Evolutionary conservation across 1,284 basidiomycete species (phyloP).

Genomic region (Macrocystidia cucumis): DNA sequence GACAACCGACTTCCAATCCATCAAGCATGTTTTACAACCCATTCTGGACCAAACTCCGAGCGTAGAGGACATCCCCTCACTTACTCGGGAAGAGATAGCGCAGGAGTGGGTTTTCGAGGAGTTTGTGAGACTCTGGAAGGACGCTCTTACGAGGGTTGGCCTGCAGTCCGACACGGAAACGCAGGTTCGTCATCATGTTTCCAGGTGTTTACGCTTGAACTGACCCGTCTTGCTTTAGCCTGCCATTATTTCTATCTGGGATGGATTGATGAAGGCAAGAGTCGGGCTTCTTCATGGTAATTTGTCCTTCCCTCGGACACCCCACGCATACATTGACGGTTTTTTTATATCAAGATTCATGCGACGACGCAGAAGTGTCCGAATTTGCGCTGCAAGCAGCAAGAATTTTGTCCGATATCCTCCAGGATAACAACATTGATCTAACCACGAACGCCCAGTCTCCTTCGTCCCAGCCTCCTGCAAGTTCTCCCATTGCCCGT

Average conservation of each 20-base stretch:
- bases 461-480: constrained; percentile 10
- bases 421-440: constrained; percentile 46
- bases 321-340: constrained; percentile 3
- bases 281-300: constrained; percentile 22
- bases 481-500: constrained; percentile 5
- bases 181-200: constrained; percentile 6
- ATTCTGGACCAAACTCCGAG: constrained; percentile 45
- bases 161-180: constrained; percentile 24
- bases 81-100: constrained; percentile 51
- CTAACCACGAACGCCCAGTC: constrained; percentile 14
- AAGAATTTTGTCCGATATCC: constrained; percentile 37
- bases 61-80: constrained; percentile 40
- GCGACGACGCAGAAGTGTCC: constrained; percentile 19
- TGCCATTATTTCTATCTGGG: constrained; percentile 24
- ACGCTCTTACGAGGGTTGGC: constrained; percentile 33
- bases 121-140: constrained; percentile 50
- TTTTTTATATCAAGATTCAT: constrained; percentile 14
- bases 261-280: constrained; percentile 23
- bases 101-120: constrained; percentile 44
- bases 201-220: neutral
- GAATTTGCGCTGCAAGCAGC: constrained; percentile 34
- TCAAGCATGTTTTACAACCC: constrained; percentile 38
- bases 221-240: constrained; percentile 10
- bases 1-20: constrained; percentile 42
- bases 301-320: constrained; percentile 2